A percentile compares a stretch with the other conserved stretches of the same genome.
Conservation (phyloP, 225 moss, liverwort and hornwort genomes). For the Pseudisothecium myosuroides region DNA sequence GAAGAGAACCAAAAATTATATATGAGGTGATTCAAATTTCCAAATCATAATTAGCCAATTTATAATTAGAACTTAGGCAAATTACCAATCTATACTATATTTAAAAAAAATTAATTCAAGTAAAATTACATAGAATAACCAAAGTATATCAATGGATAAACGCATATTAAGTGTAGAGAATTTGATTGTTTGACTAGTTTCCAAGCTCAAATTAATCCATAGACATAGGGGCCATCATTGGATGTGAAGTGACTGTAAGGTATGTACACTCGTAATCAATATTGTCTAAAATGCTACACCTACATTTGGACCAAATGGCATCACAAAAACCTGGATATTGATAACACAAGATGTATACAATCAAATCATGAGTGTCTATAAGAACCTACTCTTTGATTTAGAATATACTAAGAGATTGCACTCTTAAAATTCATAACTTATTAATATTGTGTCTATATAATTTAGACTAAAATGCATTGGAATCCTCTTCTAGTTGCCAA, state of each 20-base stretch:
- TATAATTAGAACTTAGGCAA: no score
- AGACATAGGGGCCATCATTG: accelerated
- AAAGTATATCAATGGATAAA: no score
- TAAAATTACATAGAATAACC: no score
- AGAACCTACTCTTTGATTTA: not conserved
- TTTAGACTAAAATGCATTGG: not conserved
- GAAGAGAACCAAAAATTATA: no score
- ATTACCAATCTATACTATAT: no score
- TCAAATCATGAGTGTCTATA: not conserved
- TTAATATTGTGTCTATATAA: not conserved
- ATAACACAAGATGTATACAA: not conserved
- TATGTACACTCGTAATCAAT: not conserved
- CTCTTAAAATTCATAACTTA: not conserved
- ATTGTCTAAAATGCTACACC: not conserved
- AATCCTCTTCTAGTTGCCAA: not conserved
- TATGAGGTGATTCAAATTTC: no score
- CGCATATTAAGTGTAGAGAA: no score
- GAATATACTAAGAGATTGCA: not conserved
- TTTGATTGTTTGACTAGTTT: no score
- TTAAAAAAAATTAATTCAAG: no score
- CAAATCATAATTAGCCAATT: no score
- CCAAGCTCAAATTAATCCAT: not conserved
- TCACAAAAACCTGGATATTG: not conserved
- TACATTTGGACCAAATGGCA: not conserved
- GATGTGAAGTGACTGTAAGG: not conserved